These are phyloP conservation scores for Kandelia obovata DNA, from an alignment of 345 rosid genomes.

Conservation along the genomic window DNA sequence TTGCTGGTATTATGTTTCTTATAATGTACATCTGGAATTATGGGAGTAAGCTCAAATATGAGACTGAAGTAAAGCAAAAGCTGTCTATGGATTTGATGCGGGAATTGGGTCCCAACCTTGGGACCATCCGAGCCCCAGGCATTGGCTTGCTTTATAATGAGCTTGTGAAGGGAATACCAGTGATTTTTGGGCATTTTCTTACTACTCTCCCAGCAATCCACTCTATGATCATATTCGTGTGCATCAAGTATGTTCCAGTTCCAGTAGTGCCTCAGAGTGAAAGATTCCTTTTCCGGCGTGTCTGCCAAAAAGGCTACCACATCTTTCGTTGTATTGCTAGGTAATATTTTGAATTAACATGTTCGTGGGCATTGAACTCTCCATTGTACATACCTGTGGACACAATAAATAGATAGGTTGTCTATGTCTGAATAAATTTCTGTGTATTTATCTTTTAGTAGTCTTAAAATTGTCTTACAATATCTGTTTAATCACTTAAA, in stretches of 20 bases:
- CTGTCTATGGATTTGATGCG: conserved; percentile 90
- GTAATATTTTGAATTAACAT: conserved; percentile 34
- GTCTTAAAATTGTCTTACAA: too few species aligned
- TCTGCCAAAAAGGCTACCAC: conserved; percentile 84
- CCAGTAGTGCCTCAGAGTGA: conserved; percentile 94
- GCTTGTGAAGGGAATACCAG: conserved; percentile 89
- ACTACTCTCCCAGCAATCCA: conserved; percentile 97
- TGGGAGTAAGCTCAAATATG: conserved; percentile 95
- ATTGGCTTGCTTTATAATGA: conserved; percentile 95
- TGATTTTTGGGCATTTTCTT: conserved; percentile 94
- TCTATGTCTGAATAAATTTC: too few species aligned
- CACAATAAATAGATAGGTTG: too few species aligned
- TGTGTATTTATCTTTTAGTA: too few species aligned
- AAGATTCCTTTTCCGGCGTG: conserved; percentile 94
- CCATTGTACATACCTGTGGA: too few species aligned
- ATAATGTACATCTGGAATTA: conserved; percentile 94
- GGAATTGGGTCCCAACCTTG: conserved; percentile 87
- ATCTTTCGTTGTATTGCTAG: conserved; percentile 97
- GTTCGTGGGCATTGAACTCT: neutral
- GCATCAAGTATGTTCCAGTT: conserved; percentile 93
- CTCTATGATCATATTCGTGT: conserved; percentile 93
- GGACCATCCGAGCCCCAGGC: conserved; percentile 97
- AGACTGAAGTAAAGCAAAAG: conserved; percentile 94
- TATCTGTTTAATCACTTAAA: conserved; percentile 11
- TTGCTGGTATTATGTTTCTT: conserved; percentile 76